Evolutionary conservation across 2,329 filamentous ascomycete genomes (phyloP).

Genomic region (Pseudocercospora fijiensis): DNA sequence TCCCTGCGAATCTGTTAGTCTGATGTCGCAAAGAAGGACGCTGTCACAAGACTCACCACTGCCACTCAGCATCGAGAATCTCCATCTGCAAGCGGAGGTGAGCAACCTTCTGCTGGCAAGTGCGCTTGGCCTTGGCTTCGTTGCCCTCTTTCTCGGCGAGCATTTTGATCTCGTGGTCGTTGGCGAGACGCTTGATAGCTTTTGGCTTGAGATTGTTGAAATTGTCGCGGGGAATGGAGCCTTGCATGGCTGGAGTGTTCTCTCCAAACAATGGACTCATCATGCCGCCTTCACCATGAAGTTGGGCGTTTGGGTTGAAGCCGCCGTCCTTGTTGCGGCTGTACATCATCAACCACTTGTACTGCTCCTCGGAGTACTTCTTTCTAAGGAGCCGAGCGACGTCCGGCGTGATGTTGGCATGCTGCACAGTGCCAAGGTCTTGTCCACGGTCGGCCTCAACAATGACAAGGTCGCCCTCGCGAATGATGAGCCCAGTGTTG

Average conservation of each 20-base stretch:
- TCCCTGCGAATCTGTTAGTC: constrained; percentile 61
- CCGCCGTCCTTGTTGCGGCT: constrained; percentile 47
- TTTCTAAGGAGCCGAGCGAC: constrained; percentile 86
- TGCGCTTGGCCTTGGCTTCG: constrained; percentile 93
- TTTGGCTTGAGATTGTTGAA: constrained; percentile 79
- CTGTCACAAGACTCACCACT: constrained; percentile 69
- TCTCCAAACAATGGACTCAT: constrained; percentile 20
- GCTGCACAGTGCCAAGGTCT: constrained; percentile 88
- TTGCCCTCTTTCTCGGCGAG: constrained; percentile 95
- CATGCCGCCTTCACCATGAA: constrained; percentile 32
- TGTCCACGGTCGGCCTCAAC: constrained; percentile 96
- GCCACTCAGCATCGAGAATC: constrained; percentile 96
- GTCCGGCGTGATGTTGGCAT: constrained; percentile 83
- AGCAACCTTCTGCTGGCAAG: constrained; percentile 93
- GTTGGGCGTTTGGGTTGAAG: constrained; percentile 37
- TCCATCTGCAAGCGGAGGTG: constrained; percentile 97
- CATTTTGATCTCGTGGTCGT: constrained; percentile 83
- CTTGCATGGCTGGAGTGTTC: constrained; percentile 30
- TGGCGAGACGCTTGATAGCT: constrained; percentile 92
- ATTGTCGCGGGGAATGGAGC: constrained; percentile 32
- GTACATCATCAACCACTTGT: constrained; percentile 99
- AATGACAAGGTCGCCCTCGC: constrained; percentile 90
- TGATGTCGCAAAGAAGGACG: constrained; percentile 3
- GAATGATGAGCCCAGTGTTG: constrained; percentile 86
- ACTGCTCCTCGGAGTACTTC: constrained; percentile 90